Evolutionary conservation across 371 early-diverging fungal species (phyloP).

Genomic region (Mucor indicus): DNA sequence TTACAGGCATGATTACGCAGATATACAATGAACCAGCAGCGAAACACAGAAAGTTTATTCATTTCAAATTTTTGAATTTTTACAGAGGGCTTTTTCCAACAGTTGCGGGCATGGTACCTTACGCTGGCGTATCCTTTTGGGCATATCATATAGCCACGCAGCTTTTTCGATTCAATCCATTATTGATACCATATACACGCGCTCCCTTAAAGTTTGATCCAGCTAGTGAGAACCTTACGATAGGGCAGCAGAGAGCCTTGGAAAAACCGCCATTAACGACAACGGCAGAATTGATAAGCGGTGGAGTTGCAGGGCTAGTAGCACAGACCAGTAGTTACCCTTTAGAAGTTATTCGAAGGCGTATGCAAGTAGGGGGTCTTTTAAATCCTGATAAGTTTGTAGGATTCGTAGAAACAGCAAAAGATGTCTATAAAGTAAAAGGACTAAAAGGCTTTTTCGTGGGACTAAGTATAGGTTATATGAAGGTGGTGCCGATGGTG

Average conservation of each 20-base stretch:
- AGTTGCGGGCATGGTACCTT: slow-evolving; percentile 93
- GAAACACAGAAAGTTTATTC: slow-evolving; percentile 10
- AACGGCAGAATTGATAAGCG: slow-evolving; percentile 77
- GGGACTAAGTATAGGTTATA: slow-evolving; percentile 88
- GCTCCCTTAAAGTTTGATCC: slow-evolving; percentile 15
- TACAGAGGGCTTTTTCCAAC: slow-evolving; percentile 92
- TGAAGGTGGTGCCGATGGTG: slow-evolving; percentile 91
- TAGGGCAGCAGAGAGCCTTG: slow-evolving; percentile 17
- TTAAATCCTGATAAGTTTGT: slow-evolving; percentile 45
- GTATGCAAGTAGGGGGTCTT: slow-evolving; percentile 85
- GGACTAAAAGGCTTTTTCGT: slow-evolving; percentile 89
- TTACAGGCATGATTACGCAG: slow-evolving; percentile 35
- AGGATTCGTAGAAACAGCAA: slow-evolving; percentile 56
- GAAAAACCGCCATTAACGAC: slow-evolving; percentile 49
- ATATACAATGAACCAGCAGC: slow-evolving; percentile 62
- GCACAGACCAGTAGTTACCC: slow-evolving; percentile 90
- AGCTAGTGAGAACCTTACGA: slow-evolving; percentile 27
- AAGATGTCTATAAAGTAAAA: slow-evolving; percentile 54
- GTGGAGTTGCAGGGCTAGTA: slow-evolving; percentile 82
- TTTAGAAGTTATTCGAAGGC: slow-evolving; percentile 83
- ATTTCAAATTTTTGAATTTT: slow-evolving; percentile 64
- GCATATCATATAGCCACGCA: slow-evolving; percentile 67
- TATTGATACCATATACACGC: slow-evolving; percentile 27
- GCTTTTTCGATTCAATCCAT: slow-evolving; percentile 51
- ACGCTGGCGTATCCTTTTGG: slow-evolving; percentile 91